Evolutionary conservation across 140 eudicot genomes (phyloP), one percentile per base, ranked within the genome.

Genomic region (Oenanthe javanica): DNA sequence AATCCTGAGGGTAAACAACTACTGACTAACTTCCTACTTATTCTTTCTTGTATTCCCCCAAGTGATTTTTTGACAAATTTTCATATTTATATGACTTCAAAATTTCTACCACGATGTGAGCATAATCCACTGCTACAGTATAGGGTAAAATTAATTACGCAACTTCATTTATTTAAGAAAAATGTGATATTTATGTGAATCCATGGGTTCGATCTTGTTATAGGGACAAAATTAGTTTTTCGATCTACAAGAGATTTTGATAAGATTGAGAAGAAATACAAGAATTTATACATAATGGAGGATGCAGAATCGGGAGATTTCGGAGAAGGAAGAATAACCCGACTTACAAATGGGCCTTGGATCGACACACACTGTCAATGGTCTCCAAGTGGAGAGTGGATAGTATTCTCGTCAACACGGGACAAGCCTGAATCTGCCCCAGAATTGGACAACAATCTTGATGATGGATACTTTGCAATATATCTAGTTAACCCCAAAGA

Each of bases 211-310:
- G 25, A 15, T 0, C 15, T 27, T 67, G 43, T 3, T 23, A 67
- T 43, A 67, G 74, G 74, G 14, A 67, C 74, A 16, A 57, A 21
- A 57, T 13, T 57, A 57, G 66, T 57, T 4, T 57, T 57, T 57
- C 66, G 66, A 57, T 57, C 66, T 1, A 57, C 66, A 57, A 57
- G 66, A 57, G 51, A 48, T 48, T 13, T 8, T 48, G 66, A 57
- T 57, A 19, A n/a, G 2, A 3, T 0, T 31, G 36, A 31, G 36
- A 31, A 31, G 36, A 31, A 31, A 31, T 31, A 57, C 13, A 10
- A 10, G 66, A 67, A 67, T 67, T 31, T 67, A 27, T 67, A 67
- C 74, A 67, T 67, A 67, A 67, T 67, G 43, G 74, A 67, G 74
- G 36, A 67, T 31, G 4, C 18, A 67, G 36, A 67, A 16, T 3